Base-by-base conservation (phyloP, 441 rosid genomes). In the Melastoma candidum region DNA sequence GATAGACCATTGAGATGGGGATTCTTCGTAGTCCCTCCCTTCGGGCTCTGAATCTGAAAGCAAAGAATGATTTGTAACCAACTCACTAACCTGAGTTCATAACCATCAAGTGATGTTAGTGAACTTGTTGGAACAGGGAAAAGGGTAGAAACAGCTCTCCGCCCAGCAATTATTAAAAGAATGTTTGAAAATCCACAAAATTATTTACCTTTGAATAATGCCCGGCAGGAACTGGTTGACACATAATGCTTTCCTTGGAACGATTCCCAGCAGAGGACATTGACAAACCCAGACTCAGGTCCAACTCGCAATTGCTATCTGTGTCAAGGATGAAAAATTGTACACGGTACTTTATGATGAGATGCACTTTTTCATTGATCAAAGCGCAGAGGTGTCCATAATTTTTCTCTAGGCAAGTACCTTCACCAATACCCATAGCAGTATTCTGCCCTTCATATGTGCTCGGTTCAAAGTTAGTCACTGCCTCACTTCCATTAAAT, bases 381-480 rank as follows among this genome's bases (percentile, higher is more conserved):
- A 29, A 12, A 13, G 55, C 2, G 3, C 51, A n/a, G 22, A 48
- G 6, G 12, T 26, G 39, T 29, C 17, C 22, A 17, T 14, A 44
- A 48, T 45, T 51, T 17, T 44, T 29, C 11, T 12, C 57, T 39
- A 26, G 11, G 55, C 47, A 58, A 17, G 51, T 77, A 85, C 93
- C 90, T 80, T 75, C 71, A n/a, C 67, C 71, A 43, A 60, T 57
- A 67, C 75, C 61, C 68, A 64, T 80, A n/a, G 81, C 52, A 47
- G 58, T 67, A 53, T 68, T 77, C 51, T 82, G 87, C 54, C 81
- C 83, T 45, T 76, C 77, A 64, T 84, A 87, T 26, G 81, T 54
- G 62, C 85, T 78, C 17, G 77, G 72, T 71, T 83, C 93, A 27
- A 83, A 83, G 72, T 83, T 83, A 55, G 90, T 83, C 22, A 80